Evolutionary conservation across 2,329 filamentous ascomycete genomes (phyloP).

Genomic region (Penicillium sp.): DNA sequence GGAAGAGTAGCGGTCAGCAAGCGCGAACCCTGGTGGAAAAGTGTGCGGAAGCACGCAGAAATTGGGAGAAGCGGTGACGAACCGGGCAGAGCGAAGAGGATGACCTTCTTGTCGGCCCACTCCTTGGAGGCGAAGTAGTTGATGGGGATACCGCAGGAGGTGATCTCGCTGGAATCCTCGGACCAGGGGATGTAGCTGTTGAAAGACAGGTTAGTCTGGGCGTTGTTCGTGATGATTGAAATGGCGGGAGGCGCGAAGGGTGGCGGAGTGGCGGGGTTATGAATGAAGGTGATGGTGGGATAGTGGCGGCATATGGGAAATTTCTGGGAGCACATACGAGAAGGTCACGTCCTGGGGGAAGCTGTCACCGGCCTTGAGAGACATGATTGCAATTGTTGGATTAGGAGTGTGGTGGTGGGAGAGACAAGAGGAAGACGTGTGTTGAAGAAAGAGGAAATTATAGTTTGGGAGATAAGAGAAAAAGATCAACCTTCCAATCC

Average conservation of each 20-base stretch:
- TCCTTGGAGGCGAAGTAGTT: slow-evolving; percentile 79
- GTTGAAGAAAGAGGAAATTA: slow-evolving; percentile 5
- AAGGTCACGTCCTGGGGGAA: slow-evolving; percentile 83
- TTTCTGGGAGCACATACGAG: slow-evolving; percentile 54
- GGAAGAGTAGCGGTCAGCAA: slow-evolving; percentile 18
- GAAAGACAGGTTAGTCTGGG: slow-evolving; percentile 1
- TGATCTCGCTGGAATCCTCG: slow-evolving; percentile 67
- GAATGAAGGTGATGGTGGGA: neutral
- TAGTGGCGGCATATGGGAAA: neutral
- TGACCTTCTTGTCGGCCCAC: slow-evolving; percentile 70
- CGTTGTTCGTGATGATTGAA: slow-evolving; percentile 8
- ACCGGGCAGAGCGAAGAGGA: slow-evolving; percentile 69
- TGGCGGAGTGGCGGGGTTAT: neutral
- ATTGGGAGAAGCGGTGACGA: slow-evolving; percentile 26
- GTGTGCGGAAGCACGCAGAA: neutral
- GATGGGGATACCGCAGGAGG: slow-evolving; percentile 74
- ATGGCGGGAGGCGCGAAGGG: neutral
- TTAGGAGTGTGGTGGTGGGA: slow-evolving; percentile 4
- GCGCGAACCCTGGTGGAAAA: slow-evolving; percentile 11
- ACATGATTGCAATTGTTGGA: slow-evolving; percentile 48
- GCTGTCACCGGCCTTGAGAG: slow-evolving; percentile 76
- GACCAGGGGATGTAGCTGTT: slow-evolving; percentile 75
- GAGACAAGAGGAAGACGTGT: slow-evolving; percentile 8
- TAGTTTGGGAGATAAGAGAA: slow-evolving; percentile 10
- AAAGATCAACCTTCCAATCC: slow-evolving; percentile 1